Evolutionary conservation across 176 grass and related monocot genomes (phyloP), one percentile per base, ranked within the genome.

Genomic region (Saccharum spontaneum): DNA sequence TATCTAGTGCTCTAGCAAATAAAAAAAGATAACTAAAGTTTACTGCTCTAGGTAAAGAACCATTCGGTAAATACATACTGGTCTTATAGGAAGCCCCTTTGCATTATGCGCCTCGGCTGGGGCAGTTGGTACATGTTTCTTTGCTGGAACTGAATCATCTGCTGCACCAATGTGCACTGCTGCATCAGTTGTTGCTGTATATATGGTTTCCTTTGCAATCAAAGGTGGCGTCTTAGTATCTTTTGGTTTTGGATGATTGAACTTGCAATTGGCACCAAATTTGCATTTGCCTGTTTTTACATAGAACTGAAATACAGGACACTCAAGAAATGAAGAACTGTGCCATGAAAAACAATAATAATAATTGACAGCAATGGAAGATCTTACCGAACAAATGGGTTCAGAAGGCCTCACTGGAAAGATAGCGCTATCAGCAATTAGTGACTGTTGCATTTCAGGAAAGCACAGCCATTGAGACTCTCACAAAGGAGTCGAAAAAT

Each of bases 41-140:
- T 90, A 79, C 14, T 78, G 39, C 15, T 78, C 15, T 48, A 61
- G 48, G 33, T 13, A 60, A 83, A 74, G 49, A 52, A 49, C 6
- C 66, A 89, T 37, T 86, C 65, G 79, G 71, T 84, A 39, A 72
- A 67, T 40, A 74, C 63, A 40, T 94, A 99, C 97, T 72, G 69
- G 75, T 88, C 97, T 90, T 66, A 99, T 80, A 41, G 97, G 97
- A 79, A 94, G 72, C 28, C 94, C 94, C 76, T 99, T 97, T 62
- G 94, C 86, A 67, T 99, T 97, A 86, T 91, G 87, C 6, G 87
- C 60, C 41, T 88, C 49, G 54, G 90, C 88, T 82, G 87, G 48
- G 6, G 75, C 82, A 83, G 89, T 31, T 57, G 79, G 59, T 63
- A 75, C 28, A 61, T 68, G 44, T 70, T 33, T 79, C 69, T 89